Base-by-base conservation (phyloP, 768 basidiomycete genomes). In the Postia placenta region DNA sequence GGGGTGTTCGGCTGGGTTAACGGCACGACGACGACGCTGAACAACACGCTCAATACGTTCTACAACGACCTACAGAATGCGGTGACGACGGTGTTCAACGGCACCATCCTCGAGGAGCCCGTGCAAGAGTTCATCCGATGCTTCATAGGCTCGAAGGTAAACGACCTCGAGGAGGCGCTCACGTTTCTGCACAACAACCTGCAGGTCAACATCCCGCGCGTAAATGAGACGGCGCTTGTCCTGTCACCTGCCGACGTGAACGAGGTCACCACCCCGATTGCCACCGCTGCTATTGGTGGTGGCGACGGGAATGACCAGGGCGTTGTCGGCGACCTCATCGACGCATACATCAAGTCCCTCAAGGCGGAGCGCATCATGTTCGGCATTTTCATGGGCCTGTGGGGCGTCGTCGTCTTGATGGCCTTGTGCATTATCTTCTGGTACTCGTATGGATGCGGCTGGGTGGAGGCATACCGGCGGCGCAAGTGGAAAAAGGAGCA, bases 1-100 rank as follows among this genome's bases (percentile, higher is more conserved):
- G 87, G 87, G 22, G 68, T 98, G 40, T 95, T 98, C 54, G 92
- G 93, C 9, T 98, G 94, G 94, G 85, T 98, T 42, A 92, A 97
- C 58, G 77, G 73, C 15, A 95, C 95, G 6, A 95, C 92, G 1
- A 82, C 80, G 3, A 82, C 85, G 5, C 76, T 99, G 46, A 99
- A 99, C 65, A 70, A 73, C 57, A 96, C 95, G 2, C 70, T 99
- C 59, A 85, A 79, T 62, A 74, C 73, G 40, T 95, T 99, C 66
- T 98, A 98, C 68, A 72, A 72, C 48, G 92, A 92, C 43, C 69
- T 99, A 26, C 88, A 95, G 66, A 72, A 76, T 38, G 74, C 79
- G 5, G 90, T 98, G n/a, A 69, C 74, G 47, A 73, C 74, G 1
- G 77, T 92, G 7, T 94, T 98, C 65, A 85, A 88, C 41, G 82